phyloP scores from a whole-genome alignment of 352 stramenopile genomes.

The Halophytophthora batemanensis region DNA sequence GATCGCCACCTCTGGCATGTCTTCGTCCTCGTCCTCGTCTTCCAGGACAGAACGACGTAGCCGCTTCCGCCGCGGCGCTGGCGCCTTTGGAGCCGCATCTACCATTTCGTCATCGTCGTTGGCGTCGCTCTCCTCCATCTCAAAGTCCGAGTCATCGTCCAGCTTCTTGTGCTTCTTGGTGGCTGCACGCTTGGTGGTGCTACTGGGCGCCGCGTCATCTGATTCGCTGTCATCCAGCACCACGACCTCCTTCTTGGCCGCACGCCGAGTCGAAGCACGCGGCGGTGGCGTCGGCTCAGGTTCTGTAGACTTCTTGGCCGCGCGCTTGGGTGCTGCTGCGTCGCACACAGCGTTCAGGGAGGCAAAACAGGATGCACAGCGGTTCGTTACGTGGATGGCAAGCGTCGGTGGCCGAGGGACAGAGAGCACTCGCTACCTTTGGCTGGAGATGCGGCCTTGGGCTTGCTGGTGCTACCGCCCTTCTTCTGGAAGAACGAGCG shows the following conservation, averaged over 20 bases:
- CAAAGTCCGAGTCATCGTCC: constrained; percentile 41
- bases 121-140: constrained; percentile 22
- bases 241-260: constrained; percentile 42
- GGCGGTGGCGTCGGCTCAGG: constrained; percentile 28
- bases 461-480: constrained; percentile 10
- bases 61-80: constrained; percentile 29
- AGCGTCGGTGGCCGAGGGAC: neutral
- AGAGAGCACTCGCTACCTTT: constrained; percentile 22
- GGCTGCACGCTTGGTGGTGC: constrained; percentile 19
- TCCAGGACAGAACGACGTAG: constrained; percentile 21
- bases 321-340: constrained; percentile 2
- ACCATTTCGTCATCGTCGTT: constrained; percentile 13
- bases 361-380: too few relatives aligned
- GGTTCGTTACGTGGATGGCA: too few relatives aligned
- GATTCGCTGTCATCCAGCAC: constrained; percentile 60
- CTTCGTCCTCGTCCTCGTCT: constrained; percentile 28
- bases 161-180: constrained; percentile 23
- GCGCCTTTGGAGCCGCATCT: neutral
- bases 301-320: constrained; percentile 15
- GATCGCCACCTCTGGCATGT: constrained; percentile 16
- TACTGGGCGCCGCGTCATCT: constrained; percentile 23
- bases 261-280: constrained; percentile 12
- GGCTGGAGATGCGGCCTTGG: constrained; percentile 16
- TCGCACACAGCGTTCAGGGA: neutral
- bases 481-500: constrained; percentile 81